Conservation (phyloP, 106 monocot genomes). For the Agapanthus africanus region DNA sequence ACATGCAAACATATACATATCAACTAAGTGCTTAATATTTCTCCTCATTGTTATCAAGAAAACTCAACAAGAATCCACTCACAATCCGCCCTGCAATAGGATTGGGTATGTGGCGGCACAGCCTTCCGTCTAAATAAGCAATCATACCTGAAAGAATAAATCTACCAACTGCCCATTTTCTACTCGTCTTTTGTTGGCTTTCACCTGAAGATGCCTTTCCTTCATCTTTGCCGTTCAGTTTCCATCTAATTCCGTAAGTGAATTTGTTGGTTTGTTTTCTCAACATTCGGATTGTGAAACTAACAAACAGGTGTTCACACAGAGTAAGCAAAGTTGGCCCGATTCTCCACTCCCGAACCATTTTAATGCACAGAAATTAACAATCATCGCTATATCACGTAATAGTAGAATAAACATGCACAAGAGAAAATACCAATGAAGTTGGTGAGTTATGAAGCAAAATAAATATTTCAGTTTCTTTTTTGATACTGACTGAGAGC, state of each 20-base stretch:
- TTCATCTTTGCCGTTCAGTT: constrained; percentile 6
- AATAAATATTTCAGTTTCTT: background rate
- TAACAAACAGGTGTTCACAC: constrained; percentile 81
- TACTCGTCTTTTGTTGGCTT: constrained; percentile 14
- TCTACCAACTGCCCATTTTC: constrained; percentile 50
- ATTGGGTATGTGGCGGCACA: constrained; percentile 81
- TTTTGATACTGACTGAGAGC: no score
- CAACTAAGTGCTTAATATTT: no score
- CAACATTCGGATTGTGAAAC: constrained; percentile 58
- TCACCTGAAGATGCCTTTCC: constrained; percentile 7
- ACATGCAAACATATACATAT: no score
- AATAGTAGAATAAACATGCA: background rate
- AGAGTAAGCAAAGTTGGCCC: constrained; percentile 74
- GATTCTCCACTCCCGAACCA: constrained; percentile 76
- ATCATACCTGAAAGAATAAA: constrained; percentile 71
- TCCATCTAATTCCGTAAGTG: constrained; percentile 21
- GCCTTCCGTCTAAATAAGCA: constrained; percentile 76
- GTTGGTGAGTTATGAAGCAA: background rate
- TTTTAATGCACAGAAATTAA: background rate
- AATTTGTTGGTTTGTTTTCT: constrained; percentile 44
- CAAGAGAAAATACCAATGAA: background rate
- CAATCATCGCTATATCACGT: background rate
- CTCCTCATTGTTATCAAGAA: constrained; percentile 57
- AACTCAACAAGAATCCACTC: constrained; percentile 81
- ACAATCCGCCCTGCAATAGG: constrained; percentile 76